These are phyloP conservation scores for Globisporangium lucens DNA, from an alignment of 352 stramenopile genomes.

Conservation along the genomic window DNA sequence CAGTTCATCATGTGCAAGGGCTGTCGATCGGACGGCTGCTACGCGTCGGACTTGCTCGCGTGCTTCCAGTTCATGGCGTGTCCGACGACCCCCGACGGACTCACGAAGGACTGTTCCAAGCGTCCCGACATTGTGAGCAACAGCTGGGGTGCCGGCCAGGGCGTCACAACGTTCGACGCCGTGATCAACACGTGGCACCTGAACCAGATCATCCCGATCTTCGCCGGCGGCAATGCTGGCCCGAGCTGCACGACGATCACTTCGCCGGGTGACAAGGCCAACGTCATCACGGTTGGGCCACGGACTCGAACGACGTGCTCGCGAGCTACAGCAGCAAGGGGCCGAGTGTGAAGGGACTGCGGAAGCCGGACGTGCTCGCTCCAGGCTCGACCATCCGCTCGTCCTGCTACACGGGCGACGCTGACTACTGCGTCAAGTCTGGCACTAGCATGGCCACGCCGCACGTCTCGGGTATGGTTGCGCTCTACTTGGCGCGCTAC, in stretches of 20 bases:
- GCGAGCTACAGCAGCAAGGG: constrained; percentile 55
- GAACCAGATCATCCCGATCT: constrained; percentile 56
- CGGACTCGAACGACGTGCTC: constrained; percentile 42
- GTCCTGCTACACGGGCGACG: constrained; percentile 43
- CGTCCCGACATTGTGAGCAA: constrained; percentile 61
- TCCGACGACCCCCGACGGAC: constrained; percentile 40
- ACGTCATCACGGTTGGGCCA: constrained; percentile 59
- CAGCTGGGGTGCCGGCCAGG: constrained; percentile 59
- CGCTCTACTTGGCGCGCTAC: constrained; percentile 42
- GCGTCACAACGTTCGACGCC: constrained; percentile 34
- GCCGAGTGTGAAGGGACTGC: constrained; percentile 32
- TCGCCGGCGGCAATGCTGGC: constrained; percentile 54
- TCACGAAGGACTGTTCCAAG: constrained; percentile 41
- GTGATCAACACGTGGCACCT: constrained; percentile 44
- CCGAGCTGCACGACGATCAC: constrained; percentile 45
- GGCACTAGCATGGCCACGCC: constrained; percentile 67
- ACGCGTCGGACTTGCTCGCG: constrained; percentile 17
- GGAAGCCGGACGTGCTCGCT: constrained; percentile 54
- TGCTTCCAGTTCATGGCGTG: constrained; percentile 42
- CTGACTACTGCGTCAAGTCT: constrained; percentile 50
- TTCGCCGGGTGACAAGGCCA: constrained; percentile 49
- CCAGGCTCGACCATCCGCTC: constrained; percentile 47
- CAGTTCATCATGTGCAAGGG: constrained; percentile 25
- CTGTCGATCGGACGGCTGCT: constrained; percentile 7
- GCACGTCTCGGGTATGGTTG: constrained; percentile 55